A percentile compares a stretch with the other conserved stretches of the same genome.
phyloP scores from a whole-genome alignment of 2,329 filamentous ascomycete genomes.

The Aspergillus brasiliensis region DNA sequence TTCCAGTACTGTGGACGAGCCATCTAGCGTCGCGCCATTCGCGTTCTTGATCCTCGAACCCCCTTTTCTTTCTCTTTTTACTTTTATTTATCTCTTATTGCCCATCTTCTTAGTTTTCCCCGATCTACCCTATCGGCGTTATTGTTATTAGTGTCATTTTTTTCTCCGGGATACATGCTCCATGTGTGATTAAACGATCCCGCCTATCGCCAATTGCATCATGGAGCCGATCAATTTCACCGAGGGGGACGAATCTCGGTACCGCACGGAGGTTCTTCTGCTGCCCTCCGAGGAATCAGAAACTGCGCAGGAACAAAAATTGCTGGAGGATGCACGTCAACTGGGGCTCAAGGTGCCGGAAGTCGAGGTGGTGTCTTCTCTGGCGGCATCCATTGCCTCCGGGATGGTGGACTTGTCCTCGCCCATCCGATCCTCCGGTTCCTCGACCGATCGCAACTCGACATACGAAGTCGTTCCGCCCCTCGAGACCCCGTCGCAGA shows the following conservation, averaged over 20 bases:
- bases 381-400: conserved; percentile 41
- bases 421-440: conserved; percentile 34
- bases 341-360: conserved; percentile 41
- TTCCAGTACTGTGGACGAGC: conserved; percentile 36
- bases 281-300: conserved; percentile 40
- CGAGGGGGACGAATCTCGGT: conserved; percentile 39
- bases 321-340: conserved; percentile 41
- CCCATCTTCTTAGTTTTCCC: background rate
- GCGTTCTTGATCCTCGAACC: conserved; percentile 13
- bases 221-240: conserved; percentile 26
- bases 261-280: conserved; percentile 40
- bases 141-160: background rate
- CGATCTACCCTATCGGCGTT: background rate
- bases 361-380: conserved; percentile 33
- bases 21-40: conserved; percentile 19
- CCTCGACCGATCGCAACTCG: conserved; percentile 37
- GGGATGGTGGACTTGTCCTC: conserved; percentile 39
- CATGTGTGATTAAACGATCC: conserved; percentile 14
- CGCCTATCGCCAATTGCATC: conserved; percentile 23
- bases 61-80: conserved; percentile 5
- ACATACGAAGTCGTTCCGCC: conserved; percentile 31
- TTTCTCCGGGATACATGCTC: conserved; percentile 5
- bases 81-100: background rate
- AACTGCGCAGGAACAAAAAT: conserved; percentile 38
- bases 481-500: conserved; percentile 21